Evolutionary conservation across 1,139 yeast genomes (phyloP).

Genomic region (Suhomyces atakaporum): DNA sequence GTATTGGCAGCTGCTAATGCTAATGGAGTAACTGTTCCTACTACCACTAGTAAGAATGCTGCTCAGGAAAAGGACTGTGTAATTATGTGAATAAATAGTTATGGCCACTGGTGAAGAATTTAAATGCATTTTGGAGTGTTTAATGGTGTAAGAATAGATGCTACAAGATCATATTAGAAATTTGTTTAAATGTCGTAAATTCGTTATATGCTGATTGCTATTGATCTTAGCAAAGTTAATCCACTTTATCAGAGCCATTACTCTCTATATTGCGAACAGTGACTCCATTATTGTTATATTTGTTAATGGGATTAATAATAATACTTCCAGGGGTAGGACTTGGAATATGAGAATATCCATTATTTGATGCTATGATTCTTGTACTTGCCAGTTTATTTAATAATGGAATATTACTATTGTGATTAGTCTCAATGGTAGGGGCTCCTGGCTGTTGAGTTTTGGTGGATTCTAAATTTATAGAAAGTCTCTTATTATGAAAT

Average conservation of each 20-base stretch:
- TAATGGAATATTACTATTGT: constrained; percentile 22
- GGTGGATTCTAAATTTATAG: constrained; percentile 16
- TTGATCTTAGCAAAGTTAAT: constrained; percentile 13
- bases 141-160: too few relatives aligned
- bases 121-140: too few relatives aligned
- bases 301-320: constrained; percentile 13
- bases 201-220: constrained; percentile 1
- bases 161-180: too few relatives aligned
- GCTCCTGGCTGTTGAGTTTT: constrained; percentile 6
- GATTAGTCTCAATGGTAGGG: constrained; percentile 4
- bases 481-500: constrained; percentile 19
- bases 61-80: constrained; percentile 49
- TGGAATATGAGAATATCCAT: constrained; percentile 3
- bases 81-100: constrained; percentile 43
- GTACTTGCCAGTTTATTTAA: constrained; percentile 41
- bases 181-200: too few relatives aligned
- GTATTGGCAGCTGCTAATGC: constrained; percentile 12
- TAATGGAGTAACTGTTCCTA: constrained; percentile 8
- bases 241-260: constrained; percentile 31
- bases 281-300: constrained; percentile 16
- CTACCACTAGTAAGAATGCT: constrained; percentile 10
- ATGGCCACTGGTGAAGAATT: too few relatives aligned
- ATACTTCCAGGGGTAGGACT: constrained; percentile 5
- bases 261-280: constrained; percentile 26
- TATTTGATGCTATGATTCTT: constrained; percentile 17